A percentile compares a stretch with the other conserved stretches of the same genome.
These are phyloP conservation scores for Paspalum notatum DNA, from an alignment of 176 grass and related monocot genomes.

Conservation along the genomic window DNA sequence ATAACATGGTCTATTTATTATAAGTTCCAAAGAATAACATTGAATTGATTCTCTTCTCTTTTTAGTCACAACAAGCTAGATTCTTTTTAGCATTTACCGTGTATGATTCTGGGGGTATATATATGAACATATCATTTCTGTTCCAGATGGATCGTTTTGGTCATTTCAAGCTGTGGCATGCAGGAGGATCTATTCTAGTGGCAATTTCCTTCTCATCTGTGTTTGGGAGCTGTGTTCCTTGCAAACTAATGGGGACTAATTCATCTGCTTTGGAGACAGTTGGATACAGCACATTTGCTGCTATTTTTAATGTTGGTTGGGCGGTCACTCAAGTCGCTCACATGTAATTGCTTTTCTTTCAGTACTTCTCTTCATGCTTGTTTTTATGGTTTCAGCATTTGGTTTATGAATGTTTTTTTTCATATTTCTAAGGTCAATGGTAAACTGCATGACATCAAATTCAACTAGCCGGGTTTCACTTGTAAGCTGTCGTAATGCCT, in stretches of 20 bases:
- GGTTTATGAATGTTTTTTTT: conserved; percentile 30
- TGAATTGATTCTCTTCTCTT: conserved; percentile 18
- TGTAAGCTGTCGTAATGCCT: conserved; percentile 97
- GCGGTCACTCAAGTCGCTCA: conserved; percentile 97
- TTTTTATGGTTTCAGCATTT: conserved; percentile 39
- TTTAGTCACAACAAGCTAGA: conserved; percentile 2
- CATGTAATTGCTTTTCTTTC: conserved; percentile 65
- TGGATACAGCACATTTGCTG: conserved; percentile 92
- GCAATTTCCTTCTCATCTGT: conserved; percentile 97
- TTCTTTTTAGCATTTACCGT: conserved; percentile 23
- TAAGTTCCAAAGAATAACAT: conserved; percentile 12
- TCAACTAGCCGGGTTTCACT: conserved; percentile 92
- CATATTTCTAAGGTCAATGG: conserved; percentile 83
- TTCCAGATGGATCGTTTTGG: conserved; percentile 94
- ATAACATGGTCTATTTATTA: not conserved
- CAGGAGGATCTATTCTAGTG: conserved; percentile 89
- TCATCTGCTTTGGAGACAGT: conserved; percentile 75
- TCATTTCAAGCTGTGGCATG: conserved; percentile 98
- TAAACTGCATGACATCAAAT: conserved; percentile 96
- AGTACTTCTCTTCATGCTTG: conserved; percentile 25
- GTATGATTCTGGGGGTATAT: conserved; percentile 10
- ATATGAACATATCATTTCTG: conserved; percentile 29
- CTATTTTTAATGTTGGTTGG: conserved; percentile 98
- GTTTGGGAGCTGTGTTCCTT: conserved; percentile 87
- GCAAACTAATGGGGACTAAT: conserved; percentile 69